phyloP scores from a whole-genome alignment of 768 basidiomycete species.

The Boletus fagicola region DNA sequence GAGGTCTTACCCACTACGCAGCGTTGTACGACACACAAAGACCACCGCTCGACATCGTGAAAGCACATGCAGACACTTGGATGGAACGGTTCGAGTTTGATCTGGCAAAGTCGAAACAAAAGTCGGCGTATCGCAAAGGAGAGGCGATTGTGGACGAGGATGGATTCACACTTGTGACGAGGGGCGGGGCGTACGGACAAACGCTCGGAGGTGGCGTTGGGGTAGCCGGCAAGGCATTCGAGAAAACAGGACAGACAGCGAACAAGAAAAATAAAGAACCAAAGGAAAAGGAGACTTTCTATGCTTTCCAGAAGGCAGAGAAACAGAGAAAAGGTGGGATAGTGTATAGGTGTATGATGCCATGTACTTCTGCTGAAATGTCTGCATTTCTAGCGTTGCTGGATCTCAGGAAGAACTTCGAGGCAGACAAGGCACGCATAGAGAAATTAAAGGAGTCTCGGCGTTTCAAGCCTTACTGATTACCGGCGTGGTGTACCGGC shows the following conservation, averaged over 20 bases:
- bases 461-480: conserved; percentile 85
- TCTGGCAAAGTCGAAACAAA: conserved; percentile 52
- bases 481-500: neutral
- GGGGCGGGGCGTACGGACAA: conserved; percentile 87
- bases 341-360: neutral
- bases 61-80: conserved; percentile 75
- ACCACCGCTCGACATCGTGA: conserved; percentile 71
- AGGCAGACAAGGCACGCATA: conserved; percentile 71
- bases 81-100: conserved; percentile 74
- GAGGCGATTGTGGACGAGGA: conserved; percentile 93
- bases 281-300: conserved; percentile 76
- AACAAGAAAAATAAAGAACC: conserved; percentile 53
- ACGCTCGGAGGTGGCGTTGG: conserved; percentile 79
- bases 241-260: conserved; percentile 34
- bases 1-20: conserved; percentile 71
- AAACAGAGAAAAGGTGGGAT: conserved; percentile 77
- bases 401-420: conserved; percentile 74
- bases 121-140: conserved; percentile 71
- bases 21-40: conserved; percentile 63
- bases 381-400: conserved; percentile 43
- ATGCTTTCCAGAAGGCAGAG: conserved; percentile 88
- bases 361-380: neutral
- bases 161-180: conserved; percentile 91
- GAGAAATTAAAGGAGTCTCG: conserved; percentile 59
- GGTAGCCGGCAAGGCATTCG: conserved; percentile 60